Conservation (phyloP, 495 filamentous ascomycete species). For the Massariosphaeria phaeospora region DNA sequence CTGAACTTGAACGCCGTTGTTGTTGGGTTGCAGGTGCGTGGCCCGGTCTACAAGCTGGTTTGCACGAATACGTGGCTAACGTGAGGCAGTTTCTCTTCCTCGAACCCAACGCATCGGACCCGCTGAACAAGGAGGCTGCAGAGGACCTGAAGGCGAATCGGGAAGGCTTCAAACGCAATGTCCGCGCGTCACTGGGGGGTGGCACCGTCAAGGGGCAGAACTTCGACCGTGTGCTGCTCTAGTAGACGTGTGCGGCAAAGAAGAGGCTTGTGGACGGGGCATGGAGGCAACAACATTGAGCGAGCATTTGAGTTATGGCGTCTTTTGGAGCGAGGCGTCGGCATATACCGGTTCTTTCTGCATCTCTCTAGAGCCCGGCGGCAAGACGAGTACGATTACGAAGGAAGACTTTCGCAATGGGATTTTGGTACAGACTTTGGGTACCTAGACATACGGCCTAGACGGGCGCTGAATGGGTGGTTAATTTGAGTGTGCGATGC, state of each 20-base stretch:
- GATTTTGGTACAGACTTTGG: too few species aligned
- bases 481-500: too few species aligned
- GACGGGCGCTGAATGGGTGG: too few species aligned
- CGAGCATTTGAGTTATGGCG: slow-evolving; percentile 27
- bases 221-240: slow-evolving; percentile 71
- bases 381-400: background rate
- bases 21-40: slow-evolving; percentile 75
- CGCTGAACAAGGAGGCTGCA: slow-evolving; percentile 96
- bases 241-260: background rate
- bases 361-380: background rate
- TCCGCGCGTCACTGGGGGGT: slow-evolving; percentile 74
- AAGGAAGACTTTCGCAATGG: background rate
- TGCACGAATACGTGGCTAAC: slow-evolving; percentile 6
- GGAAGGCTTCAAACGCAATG: slow-evolving; percentile 88
- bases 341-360: slow-evolving; percentile 5
- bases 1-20: slow-evolving; percentile 95
- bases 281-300: background rate
- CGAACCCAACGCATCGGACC: slow-evolving; percentile 92
- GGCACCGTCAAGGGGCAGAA: slow-evolving; percentile 64
- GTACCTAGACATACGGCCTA: too few species aligned
- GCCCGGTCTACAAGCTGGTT: background rate
- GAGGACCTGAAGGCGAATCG: slow-evolving; percentile 80
- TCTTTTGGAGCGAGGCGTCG: slow-evolving; percentile 18
- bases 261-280: background rate
- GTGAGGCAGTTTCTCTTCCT: slow-evolving; percentile 80